These are phyloP conservation scores for Carex scoparia DNA, from an alignment of 176 grass and related monocot species.

Conservation along the genomic window DNA sequence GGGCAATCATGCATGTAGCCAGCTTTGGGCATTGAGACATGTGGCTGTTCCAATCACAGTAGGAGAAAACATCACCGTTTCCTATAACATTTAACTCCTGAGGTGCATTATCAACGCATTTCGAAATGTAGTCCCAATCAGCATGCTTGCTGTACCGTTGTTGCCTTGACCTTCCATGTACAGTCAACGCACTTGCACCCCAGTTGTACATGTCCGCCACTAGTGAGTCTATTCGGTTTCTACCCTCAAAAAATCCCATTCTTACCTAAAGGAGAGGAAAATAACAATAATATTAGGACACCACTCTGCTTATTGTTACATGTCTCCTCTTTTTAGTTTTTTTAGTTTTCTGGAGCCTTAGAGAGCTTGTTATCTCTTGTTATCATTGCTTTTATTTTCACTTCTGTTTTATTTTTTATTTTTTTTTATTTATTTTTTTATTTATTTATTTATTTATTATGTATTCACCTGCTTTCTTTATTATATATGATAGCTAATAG, in stretches of 20 bases:
- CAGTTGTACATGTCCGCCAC: conserved; percentile 71
- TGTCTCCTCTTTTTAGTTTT: neutral
- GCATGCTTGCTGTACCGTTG: conserved; percentile 95
- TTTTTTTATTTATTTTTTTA: too few relatives aligned
- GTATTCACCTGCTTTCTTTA: neutral
- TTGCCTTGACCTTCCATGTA: conserved; percentile 89
- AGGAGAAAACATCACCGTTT: conserved; percentile 95
- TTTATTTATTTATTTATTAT: too few relatives aligned
- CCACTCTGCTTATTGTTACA: neutral
- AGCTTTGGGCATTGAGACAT: conserved; percentile 50
- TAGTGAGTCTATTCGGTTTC: conserved; percentile 82
- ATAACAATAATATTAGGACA: neutral
- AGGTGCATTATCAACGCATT: conserved; percentile 74
- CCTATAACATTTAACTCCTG: conserved; percentile 69
- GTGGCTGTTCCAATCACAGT: conserved; percentile 66
- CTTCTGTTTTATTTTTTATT: neutral
- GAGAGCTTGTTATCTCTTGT: neutral
- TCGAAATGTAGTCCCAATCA: conserved; percentile 92
- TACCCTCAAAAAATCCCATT: conserved; percentile 94
- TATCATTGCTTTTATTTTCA: neutral
- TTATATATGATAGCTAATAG: neutral
- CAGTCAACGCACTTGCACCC: conserved; percentile 74
- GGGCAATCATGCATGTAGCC: conserved; percentile 77
- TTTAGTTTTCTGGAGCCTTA: neutral
- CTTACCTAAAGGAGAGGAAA: conserved; percentile 54